Conservation (phyloP, 345 rosid genomes). For the Orychophragmus violaceus region DNA sequence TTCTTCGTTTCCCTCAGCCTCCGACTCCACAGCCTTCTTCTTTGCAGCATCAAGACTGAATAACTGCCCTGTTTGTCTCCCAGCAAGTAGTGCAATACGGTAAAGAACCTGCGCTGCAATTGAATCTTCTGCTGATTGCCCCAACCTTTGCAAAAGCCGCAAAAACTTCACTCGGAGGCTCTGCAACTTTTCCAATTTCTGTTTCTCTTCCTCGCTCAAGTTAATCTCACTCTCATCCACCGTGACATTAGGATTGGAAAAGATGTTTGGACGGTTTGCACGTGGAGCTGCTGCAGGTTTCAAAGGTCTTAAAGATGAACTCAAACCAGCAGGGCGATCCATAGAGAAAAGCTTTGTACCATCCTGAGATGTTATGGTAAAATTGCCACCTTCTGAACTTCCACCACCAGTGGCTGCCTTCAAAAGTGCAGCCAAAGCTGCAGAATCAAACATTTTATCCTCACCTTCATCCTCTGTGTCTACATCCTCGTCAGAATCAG, state of each 20-base stretch:
- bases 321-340: conserved; percentile 87
- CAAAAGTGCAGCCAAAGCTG: conserved; percentile 81
- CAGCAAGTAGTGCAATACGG: conserved; percentile 66
- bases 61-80: conserved; percentile 56
- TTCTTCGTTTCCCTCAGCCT: conserved; percentile 53
- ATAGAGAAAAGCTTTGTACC: conserved; percentile 86
- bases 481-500: conserved; percentile 79
- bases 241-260: conserved; percentile 36
- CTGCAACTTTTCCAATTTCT: conserved; percentile 72
- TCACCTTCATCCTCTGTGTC: conserved; percentile 89
- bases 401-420: conserved; percentile 76
- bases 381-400: conserved; percentile 49
- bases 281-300: conserved; percentile 66
- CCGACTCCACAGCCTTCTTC: conserved; percentile 61
- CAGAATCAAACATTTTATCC: conserved; percentile 71
- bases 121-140: conserved; percentile 72
- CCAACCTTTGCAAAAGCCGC: conserved; percentile 79
- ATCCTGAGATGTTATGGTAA: conserved; percentile 69
- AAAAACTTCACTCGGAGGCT: conserved; percentile 64
- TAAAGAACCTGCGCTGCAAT: conserved; percentile 73
- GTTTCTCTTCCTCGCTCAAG: conserved; percentile 75
- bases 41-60: conserved; percentile 79
- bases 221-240: conserved; percentile 43
- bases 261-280: conserved; percentile 48
- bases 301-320: conserved; percentile 65